Base-by-base conservation (phyloP, 2,329 filamentous ascomycete genomes). In the Paracorniculantispora psalliotae region DNA sequence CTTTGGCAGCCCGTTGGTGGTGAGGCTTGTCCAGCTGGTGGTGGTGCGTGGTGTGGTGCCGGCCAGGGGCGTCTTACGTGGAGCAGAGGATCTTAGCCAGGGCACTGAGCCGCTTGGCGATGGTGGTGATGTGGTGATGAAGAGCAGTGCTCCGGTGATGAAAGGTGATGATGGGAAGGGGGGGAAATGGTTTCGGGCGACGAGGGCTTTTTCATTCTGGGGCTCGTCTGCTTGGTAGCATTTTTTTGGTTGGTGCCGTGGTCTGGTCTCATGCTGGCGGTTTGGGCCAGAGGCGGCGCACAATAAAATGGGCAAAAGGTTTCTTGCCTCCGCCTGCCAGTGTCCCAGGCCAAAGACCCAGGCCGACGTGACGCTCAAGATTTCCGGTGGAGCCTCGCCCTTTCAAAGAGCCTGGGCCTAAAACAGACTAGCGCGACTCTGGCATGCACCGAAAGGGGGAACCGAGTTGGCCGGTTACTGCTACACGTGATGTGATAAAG, bases 241-340 rank as follows among this genome's bases (percentile, higher is more conserved):
- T 50, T 64, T 69, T 71, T 61, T 60, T 68, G 68, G 49, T 60
- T 68, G 68, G 49, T 53, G 57, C 50, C 50, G 50, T 73, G 69
- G 72, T 73, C 68, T 73, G 69, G 72, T 73, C 68, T 73, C 69
- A 73, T 74, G 71, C 70, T 71, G 69, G 70, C 67, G 69, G 71
- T 73, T 67, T 69, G 71, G 70, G 70, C 69, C 67, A 67, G 68
- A 70, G 43, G 57, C 57, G 71, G 71, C 71, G 69, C 72, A 73
- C 55, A 58, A 58, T 58, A 58, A 58, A 58, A 58, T 58, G 47
- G 55, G 55, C 55, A 19, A 58, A 57, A 58, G 55, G 55, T 58
- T 58, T 58, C 46, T 58, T 41, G 55, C 55, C 55, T 58, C 55
- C 47, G 55, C 47, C 54, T 41, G 54, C 21, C 43, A 21, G 21